These are phyloP conservation scores for Alternaria brassicicola DNA, from an alignment of 2,329 filamentous ascomycete genomes.

Conservation along the genomic window DNA sequence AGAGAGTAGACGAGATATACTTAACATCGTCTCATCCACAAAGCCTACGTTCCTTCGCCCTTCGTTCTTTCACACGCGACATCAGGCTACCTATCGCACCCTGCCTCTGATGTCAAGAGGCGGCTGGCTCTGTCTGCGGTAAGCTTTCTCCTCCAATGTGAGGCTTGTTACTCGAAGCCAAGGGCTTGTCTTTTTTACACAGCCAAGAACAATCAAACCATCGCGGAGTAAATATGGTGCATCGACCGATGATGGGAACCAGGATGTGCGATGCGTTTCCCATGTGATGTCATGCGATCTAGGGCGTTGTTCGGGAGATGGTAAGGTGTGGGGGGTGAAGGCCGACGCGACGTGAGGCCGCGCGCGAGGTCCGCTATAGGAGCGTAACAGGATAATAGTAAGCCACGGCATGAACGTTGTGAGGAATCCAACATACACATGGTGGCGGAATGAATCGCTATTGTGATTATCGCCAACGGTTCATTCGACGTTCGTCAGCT, in stretches of 20 bases:
- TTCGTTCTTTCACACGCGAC: background rate
- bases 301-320: background rate
- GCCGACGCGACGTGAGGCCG: background rate
- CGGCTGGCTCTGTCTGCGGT: conserved; percentile 17
- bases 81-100: background rate
- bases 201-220: conserved; percentile 16
- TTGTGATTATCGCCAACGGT: background rate
- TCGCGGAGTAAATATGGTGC: conserved; percentile 11
- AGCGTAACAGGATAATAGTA: background rate
- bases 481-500: background rate
- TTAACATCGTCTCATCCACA: background rate
- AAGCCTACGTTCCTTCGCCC: background rate
- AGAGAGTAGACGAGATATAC: background rate
- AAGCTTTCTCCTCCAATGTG: conserved; percentile 24
- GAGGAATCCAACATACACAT: background rate
- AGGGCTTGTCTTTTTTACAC: conserved; percentile 14
- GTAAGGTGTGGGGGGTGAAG: background rate
- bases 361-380: background rate
- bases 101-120: conserved; percentile 24
- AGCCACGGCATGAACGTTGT: background rate
- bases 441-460: background rate
- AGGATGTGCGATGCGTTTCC: conserved; percentile 7
- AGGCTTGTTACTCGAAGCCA: conserved; percentile 20
- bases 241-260: conserved; percentile 19
- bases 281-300: conserved; percentile 5